These are phyloP conservation scores for Thelonectria blattea DNA, from an alignment of 2,329 filamentous ascomycete genomes.

Conservation along the genomic window DNA sequence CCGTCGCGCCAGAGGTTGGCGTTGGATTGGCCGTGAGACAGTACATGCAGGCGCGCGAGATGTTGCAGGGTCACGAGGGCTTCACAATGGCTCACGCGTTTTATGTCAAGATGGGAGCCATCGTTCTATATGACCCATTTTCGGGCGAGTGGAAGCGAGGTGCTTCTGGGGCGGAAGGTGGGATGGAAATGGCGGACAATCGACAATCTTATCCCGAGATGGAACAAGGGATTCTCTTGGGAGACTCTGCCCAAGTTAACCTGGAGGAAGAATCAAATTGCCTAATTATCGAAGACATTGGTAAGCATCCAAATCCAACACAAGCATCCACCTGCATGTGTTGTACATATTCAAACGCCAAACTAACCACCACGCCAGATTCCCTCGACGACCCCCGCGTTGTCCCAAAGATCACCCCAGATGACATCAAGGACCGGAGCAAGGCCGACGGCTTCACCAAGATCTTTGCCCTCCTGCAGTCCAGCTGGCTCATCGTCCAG, in stretches of 20 bases:
- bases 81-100: not conserved
- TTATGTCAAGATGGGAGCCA: not conserved
- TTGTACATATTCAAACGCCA: too few species aligned
- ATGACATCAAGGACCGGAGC: not conserved
- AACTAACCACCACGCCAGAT: not conserved
- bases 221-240: not conserved
- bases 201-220: too few species aligned
- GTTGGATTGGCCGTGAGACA: not conserved
- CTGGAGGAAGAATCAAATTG: too few species aligned
- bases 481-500: not conserved
- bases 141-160: too few species aligned
- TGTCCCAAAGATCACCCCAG: not conserved
- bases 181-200: not conserved
- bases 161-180: not conserved
- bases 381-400: not conserved
- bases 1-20: not conserved
- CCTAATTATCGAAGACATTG: too few species aligned
- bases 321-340: too few species aligned
- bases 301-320: too few species aligned
- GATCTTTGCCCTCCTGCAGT: not conserved
- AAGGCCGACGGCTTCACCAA: not conserved
- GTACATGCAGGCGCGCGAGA: not conserved
- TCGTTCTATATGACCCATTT: not conserved
- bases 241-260: not conserved
- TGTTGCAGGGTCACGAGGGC: not conserved